Conservation (phyloP, 805 yeast species). For the Candida maesae region DNA sequence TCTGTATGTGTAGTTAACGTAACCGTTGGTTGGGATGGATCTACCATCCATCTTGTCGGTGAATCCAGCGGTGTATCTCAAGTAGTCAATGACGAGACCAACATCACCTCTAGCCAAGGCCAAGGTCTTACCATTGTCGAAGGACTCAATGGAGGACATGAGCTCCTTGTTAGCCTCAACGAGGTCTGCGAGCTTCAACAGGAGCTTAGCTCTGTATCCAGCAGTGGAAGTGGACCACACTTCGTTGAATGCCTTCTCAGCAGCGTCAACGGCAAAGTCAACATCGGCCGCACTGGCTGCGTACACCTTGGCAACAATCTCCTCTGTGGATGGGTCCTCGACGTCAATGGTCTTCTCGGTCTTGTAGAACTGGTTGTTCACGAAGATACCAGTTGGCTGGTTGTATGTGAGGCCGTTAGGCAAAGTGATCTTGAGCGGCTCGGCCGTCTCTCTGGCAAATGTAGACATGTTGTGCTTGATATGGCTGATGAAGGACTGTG, state of each 20-base stretch:
- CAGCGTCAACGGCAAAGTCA: conserved; percentile 65
- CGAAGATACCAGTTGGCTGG: conserved; percentile 88
- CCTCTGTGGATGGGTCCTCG: conserved; percentile 61
- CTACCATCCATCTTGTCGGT: conserved; percentile 68
- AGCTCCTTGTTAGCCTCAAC: conserved; percentile 60
- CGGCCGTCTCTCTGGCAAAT: conserved; percentile 24
- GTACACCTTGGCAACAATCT: conserved; percentile 52
- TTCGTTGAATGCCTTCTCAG: conserved; percentile 55
- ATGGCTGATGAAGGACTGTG: not conserved
- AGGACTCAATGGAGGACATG: conserved; percentile 64
- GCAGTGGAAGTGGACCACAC: conserved; percentile 62
- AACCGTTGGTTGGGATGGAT: conserved; percentile 57
- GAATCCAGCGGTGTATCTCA: conserved; percentile 71
- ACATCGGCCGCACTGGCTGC: conserved; percentile 62
- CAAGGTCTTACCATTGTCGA: conserved; percentile 76
- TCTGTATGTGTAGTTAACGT: conserved; percentile 61
- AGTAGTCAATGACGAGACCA: conserved; percentile 55
- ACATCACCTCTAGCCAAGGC: conserved; percentile 66
- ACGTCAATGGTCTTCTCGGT: conserved; percentile 53
- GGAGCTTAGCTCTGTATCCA: conserved; percentile 44
- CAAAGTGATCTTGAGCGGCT: conserved; percentile 43
- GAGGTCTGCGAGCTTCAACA: conserved; percentile 64
- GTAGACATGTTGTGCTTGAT: conserved; percentile 12
- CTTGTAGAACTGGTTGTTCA: conserved; percentile 74
- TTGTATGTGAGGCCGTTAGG: conserved; percentile 65